Base-by-base conservation (phyloP, 768 basidiomycete genomes). In the Lactarius indigo region DNA sequence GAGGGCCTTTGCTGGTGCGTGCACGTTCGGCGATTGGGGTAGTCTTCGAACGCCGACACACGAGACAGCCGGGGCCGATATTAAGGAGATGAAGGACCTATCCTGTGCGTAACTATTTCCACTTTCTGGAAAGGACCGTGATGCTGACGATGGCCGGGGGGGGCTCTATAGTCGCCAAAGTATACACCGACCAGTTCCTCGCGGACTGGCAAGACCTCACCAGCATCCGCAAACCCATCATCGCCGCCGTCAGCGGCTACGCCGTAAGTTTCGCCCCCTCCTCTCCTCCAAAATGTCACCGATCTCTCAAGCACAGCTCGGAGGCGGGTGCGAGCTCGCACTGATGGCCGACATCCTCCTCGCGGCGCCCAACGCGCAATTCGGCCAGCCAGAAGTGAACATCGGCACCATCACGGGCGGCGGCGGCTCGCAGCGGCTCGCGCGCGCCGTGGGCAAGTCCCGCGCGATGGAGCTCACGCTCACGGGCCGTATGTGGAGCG, bases 1-100 rank as follows among this genome's bases (percentile, higher is more conserved):
- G 68, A 90, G 83, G 76, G 96, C 94, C 3, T 99, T 99, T 75
- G 96, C 96, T 65, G 94, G 94, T 90, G 72, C 66, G 88, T 78
- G 9, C 23, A 23, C 50, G 41, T 6, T 5, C 13, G 26, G n/a
- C 47, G 7, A n/a, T 26, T 28, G 13, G 23, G 5, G 23, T 52
- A 1, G 50, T 26, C 4, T 6, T 52, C 5, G 23, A 7, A 52
- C 12, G 13, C 50, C 37, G 23, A 70, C 52, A 18, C 18, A 7
- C 0, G 20, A 31, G 1, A 5, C 70, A 94, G 95, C 95, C 72
- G 95, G 96, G 3, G 96, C 96, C 26, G 96, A 99, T 78, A 98
- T 99, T 79, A 98, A 97, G 80, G 95, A 98, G 79, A 98, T 98
- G 96, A 95, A 94, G 78, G 92, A 96, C 79, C 95, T 95, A 78